Percentiles rank a stretch among this genome's conserved stretches.
Evolutionary conservation across 768 basidiomycete species (phyloP).

Genomic region (Epithele typhae): DNA sequence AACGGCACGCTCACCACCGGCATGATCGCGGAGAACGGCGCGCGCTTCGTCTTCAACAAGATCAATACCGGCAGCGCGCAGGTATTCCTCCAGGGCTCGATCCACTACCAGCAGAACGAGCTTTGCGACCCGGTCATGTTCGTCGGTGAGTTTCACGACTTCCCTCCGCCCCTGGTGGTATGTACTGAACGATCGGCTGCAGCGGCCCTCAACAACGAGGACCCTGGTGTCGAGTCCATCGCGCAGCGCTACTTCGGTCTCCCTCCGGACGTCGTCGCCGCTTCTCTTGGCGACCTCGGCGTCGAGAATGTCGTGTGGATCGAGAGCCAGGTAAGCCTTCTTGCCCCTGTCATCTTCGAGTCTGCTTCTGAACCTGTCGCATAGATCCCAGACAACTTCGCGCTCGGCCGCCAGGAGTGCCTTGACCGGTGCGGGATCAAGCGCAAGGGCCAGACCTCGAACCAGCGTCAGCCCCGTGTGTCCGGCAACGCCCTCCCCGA

Average conservation of each 20-base stretch:
- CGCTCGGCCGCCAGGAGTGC: constrained; percentile 25
- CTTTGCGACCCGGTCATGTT: constrained; percentile 25
- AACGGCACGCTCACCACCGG: constrained; percentile 26
- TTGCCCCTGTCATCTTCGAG: no score
- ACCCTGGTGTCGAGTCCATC: constrained; percentile 22
- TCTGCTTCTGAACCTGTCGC: background rate
- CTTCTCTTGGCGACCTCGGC: constrained; percentile 26
- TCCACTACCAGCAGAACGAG: constrained; percentile 27
- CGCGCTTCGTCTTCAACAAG: constrained; percentile 24
- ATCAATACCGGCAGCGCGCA: constrained; percentile 19
- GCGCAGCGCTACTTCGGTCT: constrained; percentile 28
- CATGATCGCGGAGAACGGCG: constrained; percentile 27
- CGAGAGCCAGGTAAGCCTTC: constrained; percentile 16
- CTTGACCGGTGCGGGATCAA: constrained; percentile 24
- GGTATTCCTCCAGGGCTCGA: constrained; percentile 25
- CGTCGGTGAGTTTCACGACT: constrained; percentile 10
- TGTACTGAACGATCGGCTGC: no score
- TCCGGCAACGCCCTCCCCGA: constrained; percentile 23
- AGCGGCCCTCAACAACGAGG: constrained; percentile 26
- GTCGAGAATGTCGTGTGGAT: constrained; percentile 24
- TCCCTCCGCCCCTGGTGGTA: background rate
- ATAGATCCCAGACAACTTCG: constrained; percentile 29
- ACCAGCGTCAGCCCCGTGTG: constrained; percentile 26
- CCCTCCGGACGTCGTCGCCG: constrained; percentile 25
- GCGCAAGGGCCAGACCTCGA: constrained; percentile 20